These are phyloP conservation scores for Colletotrichum trifolii DNA, from an alignment of 2,329 filamentous ascomycete genomes.

Conservation along the genomic window DNA sequence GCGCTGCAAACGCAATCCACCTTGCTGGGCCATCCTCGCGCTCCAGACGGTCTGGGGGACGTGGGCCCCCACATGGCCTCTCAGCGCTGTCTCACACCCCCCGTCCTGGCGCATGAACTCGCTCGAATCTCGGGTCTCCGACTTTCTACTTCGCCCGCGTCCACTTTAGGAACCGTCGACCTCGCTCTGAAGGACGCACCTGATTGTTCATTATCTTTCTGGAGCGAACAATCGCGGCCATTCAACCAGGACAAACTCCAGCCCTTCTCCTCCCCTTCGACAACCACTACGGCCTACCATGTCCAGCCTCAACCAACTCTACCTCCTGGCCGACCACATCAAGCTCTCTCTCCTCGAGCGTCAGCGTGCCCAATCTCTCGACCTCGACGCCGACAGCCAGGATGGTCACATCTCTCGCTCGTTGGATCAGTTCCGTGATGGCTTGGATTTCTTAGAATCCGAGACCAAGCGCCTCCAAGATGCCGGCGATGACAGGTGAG, in stretches of 20 bases:
- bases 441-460: constrained; percentile 75
- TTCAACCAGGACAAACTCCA: neutral
- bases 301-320: constrained; percentile 79
- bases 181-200: neutral
- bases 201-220: neutral
- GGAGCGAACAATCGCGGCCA: neutral
- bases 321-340: constrained; percentile 94
- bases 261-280: neutral
- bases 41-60: no score
- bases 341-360: constrained; percentile 95
- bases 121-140: constrained; percentile 24
- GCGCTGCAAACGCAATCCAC: constrained; percentile 19
- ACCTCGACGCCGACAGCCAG: constrained; percentile 82
- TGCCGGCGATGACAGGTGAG: constrained; percentile 71
- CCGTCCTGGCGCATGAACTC: constrained; percentile 29
- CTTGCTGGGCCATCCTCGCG: neutral
- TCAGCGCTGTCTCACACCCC: constrained; percentile 29
- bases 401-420: constrained; percentile 91
- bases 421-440: constrained; percentile 85
- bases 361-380: constrained; percentile 83
- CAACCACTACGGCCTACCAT: constrained; percentile 48
- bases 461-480: constrained; percentile 74
- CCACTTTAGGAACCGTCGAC: constrained; percentile 2
- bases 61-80: constrained; percentile 20
- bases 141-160: constrained; percentile 20